Evolutionary conservation across 768 basidiomycete genomes (phyloP).

Genomic region (Cystofilobasidium capitatum): DNA sequence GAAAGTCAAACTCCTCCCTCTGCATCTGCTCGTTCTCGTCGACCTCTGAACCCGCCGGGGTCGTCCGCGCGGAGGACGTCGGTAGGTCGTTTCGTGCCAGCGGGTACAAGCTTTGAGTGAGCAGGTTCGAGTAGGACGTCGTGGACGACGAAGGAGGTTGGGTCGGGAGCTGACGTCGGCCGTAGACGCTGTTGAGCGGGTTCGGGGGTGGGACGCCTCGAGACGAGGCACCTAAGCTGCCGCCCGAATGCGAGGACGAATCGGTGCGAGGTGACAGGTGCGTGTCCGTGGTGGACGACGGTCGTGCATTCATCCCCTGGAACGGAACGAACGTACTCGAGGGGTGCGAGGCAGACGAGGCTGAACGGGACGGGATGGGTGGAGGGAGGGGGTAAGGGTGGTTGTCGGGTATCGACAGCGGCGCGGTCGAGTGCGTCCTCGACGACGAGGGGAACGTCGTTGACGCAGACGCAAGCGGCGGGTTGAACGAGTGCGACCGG

Average conservation of each 20-base stretch:
- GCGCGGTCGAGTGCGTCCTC: not conserved
- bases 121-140: not conserved
- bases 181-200: not conserved
- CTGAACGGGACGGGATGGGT: slow-evolving; percentile 5
- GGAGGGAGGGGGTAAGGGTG: slow-evolving; percentile 23
- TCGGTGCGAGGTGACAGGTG: not conserved
- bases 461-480: too few species aligned
- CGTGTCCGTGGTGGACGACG: not conserved
- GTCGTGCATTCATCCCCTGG: not conserved
- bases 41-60: slow-evolving; percentile 15
- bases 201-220: too few species aligned
- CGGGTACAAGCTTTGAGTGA: slow-evolving; percentile 1
- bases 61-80: slow-evolving; percentile 19
- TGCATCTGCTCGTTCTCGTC: slow-evolving; percentile 15
- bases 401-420: slow-evolving; percentile 17
- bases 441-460: not conserved
- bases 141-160: not conserved
- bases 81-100: not conserved
- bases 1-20: slow-evolving; percentile 7
- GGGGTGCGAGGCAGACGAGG: not conserved
- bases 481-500: too few species aligned
- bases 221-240: not conserved
- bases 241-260: not conserved
- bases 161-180: not conserved
- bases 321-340: not conserved